Evolutionary conservation across 1,139 yeast species (phyloP).

Genomic region (Pichia sp.): DNA sequence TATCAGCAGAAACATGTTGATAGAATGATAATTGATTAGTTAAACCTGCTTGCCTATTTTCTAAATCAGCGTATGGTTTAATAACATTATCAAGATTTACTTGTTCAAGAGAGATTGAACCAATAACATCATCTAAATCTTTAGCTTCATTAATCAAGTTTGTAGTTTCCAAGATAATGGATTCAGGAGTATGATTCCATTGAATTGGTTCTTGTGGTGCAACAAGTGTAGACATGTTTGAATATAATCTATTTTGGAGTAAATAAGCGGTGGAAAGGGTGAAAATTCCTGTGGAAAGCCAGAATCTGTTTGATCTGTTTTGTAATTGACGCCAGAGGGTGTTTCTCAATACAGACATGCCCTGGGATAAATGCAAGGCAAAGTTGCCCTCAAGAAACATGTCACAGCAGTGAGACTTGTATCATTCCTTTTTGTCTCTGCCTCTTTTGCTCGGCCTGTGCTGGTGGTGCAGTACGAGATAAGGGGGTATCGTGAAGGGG

Average conservation of each 20-base stretch:
- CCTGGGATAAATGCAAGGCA: no score
- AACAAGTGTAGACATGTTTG: conserved; percentile 19
- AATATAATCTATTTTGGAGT: conserved; percentile 10
- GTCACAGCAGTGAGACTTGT: no score
- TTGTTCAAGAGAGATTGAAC: conserved; percentile 32
- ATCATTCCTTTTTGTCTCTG: no score
- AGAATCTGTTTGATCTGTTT: conserved; percentile 5
- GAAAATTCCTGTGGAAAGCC: conserved; percentile 13
- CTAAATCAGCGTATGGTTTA: conserved; percentile 43
- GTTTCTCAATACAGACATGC: conserved; percentile 3
- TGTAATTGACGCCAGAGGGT: conserved; percentile 1
- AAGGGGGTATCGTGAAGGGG: no score
- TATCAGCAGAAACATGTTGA: conserved; percentile 61
- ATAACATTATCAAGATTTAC: conserved; percentile 57
- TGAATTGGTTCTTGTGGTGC: conserved; percentile 46
- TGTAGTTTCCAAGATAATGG: conserved; percentile 40
- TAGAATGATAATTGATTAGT: conserved; percentile 54
- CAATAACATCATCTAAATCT: conserved; percentile 50
- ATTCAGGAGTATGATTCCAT: conserved; percentile 58
- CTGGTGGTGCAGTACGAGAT: no score
- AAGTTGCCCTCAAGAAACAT: no score
- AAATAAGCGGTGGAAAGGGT: conserved; percentile 14
- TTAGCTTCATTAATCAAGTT: conserved; percentile 41
- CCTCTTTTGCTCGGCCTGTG: no score
- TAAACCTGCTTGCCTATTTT: conserved; percentile 41